A percentile compares a stretch with the other conserved stretches of the same genome.
phyloP scores from a whole-genome alignment of 306 rosid species.

The Hippophae rhamnoides region DNA sequence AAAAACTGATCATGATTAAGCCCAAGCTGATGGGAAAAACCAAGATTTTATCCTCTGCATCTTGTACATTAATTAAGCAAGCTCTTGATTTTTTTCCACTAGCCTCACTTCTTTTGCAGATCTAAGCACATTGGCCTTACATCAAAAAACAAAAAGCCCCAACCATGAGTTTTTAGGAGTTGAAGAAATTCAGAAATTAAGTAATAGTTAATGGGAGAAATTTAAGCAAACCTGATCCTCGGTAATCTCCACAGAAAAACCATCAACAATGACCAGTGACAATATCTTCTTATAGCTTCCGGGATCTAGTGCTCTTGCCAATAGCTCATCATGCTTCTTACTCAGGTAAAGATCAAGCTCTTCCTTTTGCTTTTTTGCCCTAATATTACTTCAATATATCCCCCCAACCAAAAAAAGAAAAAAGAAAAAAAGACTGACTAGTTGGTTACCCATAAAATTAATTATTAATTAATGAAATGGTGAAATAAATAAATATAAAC shows the following conservation, averaged over 20 bases:
- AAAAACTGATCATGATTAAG: too few species aligned
- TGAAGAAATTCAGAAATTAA: background rate
- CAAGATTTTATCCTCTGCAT: background rate
- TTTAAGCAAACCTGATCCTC: conserved; percentile 45
- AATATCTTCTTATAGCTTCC: conserved; percentile 60
- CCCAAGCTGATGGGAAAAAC: background rate
- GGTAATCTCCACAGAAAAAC: conserved; percentile 57
- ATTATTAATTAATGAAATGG: background rate
- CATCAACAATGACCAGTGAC: conserved; percentile 84
- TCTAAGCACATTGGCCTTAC: conserved; percentile 73
- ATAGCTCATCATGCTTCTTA: conserved; percentile 66
- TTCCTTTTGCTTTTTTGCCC: conserved; percentile 40
- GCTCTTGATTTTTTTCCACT: conserved; percentile 75
- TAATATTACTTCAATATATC: background rate
- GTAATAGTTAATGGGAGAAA: background rate
- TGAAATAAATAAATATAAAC: background rate
- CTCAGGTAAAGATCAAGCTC: conserved; percentile 70
- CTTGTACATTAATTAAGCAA: conserved; percentile 6
- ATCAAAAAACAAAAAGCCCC: background rate
- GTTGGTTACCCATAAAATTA: background rate
- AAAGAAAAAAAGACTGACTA: background rate
- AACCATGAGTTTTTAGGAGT: background rate
- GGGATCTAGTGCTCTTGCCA: conserved; percentile 45
- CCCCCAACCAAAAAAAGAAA: background rate
- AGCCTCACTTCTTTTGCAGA: conserved; percentile 81